These are phyloP conservation scores for Zoysia matrella DNA, from an alignment of 202 grass and related monocot species.

Conservation along the genomic window DNA sequence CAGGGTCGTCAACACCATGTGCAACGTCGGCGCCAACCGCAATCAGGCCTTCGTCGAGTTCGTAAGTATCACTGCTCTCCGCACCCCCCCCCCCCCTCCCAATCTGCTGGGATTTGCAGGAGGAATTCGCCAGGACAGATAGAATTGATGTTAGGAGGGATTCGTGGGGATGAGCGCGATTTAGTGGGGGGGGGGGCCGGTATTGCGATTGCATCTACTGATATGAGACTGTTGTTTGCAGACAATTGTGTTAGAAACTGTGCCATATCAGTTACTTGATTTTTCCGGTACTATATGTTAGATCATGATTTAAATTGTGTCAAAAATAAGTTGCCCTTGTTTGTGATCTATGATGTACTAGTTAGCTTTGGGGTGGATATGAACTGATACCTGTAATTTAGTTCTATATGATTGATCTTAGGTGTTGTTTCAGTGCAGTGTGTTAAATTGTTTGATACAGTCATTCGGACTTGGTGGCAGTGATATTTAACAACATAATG, in stretches of 20 bases:
- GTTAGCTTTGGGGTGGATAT: not conserved
- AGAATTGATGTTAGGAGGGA: not conserved
- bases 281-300: not conserved
- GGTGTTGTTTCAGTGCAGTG: too few relatives aligned
- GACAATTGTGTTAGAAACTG: not conserved
- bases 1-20: conserved; percentile 89
- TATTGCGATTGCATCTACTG: conserved; percentile 20
- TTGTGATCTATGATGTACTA: not conserved
- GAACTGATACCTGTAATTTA: not conserved
- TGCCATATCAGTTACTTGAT: not conserved
- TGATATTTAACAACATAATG: not conserved
- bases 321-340: not conserved
- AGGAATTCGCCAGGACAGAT: too few relatives aligned
- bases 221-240: not conserved
- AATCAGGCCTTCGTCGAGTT: conserved; percentile 72
- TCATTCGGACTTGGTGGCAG: not conserved
- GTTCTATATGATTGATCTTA: conserved; percentile 6
- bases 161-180: not conserved
- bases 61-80: conserved; percentile 43
- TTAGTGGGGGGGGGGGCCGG: not conserved
- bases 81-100: not conserved
- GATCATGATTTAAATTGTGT: not conserved
- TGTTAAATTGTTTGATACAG: not conserved
- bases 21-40: conserved; percentile 68
- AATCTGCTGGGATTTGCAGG: not conserved